A percentile compares a stretch with the other conserved stretches of the same genome.
Conservation (phyloP, 257 asterid genomes). For the Nicotiana attenuata region DNA sequence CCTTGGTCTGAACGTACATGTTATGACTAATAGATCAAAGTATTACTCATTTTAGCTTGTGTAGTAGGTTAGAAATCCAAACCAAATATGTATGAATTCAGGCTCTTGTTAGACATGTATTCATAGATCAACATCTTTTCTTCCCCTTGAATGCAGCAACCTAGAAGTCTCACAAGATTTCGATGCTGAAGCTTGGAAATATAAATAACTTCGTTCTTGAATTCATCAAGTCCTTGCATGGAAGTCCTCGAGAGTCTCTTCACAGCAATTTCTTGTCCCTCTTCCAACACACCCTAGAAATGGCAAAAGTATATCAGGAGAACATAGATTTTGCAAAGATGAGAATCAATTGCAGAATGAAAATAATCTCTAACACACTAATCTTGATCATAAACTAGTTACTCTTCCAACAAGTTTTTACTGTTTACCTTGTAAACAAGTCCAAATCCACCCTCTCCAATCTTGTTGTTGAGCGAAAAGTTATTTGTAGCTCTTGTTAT, state of each 20-base stretch:
- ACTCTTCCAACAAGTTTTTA: neutral
- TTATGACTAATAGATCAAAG: neutral
- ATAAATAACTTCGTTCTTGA: conserved; percentile 30
- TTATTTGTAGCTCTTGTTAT: conserved; percentile 21
- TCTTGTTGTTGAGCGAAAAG: neutral
- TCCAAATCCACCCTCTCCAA: conserved; percentile 5
- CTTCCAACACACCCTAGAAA: conserved; percentile 21
- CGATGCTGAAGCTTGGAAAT: conserved; percentile 27
- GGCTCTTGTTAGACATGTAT: conserved; percentile 9
- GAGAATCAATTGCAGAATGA: neutral
- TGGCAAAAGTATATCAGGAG: neutral
- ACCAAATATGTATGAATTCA: conserved; percentile 9
- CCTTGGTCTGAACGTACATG: neutral
- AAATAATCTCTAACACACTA: too few species aligned
- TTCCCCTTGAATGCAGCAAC: conserved; percentile 7
- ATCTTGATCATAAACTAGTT: neutral
- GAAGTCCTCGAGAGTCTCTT: conserved; percentile 32
- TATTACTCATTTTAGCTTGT: neutral
- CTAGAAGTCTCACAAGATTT: conserved; percentile 5
- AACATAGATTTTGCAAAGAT: neutral
- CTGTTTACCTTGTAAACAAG: conserved; percentile 2
- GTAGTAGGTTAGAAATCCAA: neutral
- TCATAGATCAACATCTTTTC: conserved; percentile 8
- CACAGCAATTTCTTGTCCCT: conserved; percentile 29
- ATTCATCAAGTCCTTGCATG: conserved; percentile 30